Percentiles rank a stretch among this genome's conserved stretches.
Conservation (phyloP, 2,329 filamentous ascomycete genomes). For the Neofusicoccum ribis region DNA sequence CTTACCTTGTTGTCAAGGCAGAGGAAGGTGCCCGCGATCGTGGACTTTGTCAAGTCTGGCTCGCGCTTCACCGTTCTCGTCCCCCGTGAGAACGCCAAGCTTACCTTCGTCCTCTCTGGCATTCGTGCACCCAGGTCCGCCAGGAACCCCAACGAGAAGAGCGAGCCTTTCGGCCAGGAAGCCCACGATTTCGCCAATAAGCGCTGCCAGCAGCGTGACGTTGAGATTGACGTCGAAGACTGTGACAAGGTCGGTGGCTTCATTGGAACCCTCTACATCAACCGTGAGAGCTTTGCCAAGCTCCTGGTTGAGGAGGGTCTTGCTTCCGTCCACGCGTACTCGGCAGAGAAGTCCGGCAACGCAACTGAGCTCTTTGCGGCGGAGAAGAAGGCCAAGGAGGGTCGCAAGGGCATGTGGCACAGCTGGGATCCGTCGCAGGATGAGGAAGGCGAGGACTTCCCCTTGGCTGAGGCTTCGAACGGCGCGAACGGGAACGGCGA, state of each 20-base stretch:
- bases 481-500: constrained; percentile 52
- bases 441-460: constrained; percentile 57
- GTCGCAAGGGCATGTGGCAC: constrained; percentile 84
- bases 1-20: constrained; percentile 84
- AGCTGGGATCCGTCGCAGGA: constrained; percentile 93
- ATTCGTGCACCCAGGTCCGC: constrained; percentile 89
- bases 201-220: constrained; percentile 89
- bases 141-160: constrained; percentile 73
- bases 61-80: constrained; percentile 91
- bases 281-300: constrained; percentile 95
- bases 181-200: constrained; percentile 88
- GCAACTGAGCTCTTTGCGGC: constrained; percentile 83
- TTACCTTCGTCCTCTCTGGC: constrained; percentile 91
- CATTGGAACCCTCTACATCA: constrained; percentile 90
- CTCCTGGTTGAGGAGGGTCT: constrained; percentile 89
- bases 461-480: constrained; percentile 46
- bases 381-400: constrained; percentile 86
- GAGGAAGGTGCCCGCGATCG: constrained; percentile 87
- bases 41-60: constrained; percentile 97
- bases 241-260: constrained; percentile 97
- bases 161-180: constrained; percentile 93
- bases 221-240: constrained; percentile 91
- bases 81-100: constrained; percentile 87
- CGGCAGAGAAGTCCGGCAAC: constrained; percentile 92
- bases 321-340: constrained; percentile 89